These are phyloP conservation scores for Cenchrus fungigraminus DNA, from an alignment of 176 grass and related monocot species.

Conservation along the genomic window DNA sequence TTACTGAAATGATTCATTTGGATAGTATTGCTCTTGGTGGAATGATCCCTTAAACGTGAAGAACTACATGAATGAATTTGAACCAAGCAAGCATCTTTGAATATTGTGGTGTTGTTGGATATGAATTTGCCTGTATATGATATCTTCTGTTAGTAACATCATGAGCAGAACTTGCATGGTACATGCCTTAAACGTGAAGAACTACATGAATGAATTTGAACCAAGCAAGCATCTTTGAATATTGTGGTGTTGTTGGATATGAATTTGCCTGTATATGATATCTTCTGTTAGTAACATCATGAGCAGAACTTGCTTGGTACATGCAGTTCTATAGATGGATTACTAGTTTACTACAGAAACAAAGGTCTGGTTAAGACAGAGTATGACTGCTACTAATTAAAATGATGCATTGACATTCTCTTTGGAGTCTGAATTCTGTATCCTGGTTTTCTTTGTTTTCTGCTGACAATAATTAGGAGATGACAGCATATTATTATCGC, in stretches of 20 bases:
- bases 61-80: background rate
- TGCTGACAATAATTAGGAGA: slow-evolving; percentile 11
- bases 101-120: background rate
- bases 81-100: background rate
- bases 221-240: background rate
- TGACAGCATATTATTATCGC: background rate
- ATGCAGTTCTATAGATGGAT: background rate
- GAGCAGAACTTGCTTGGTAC: background rate
- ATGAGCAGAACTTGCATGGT: background rate
- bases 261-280: background rate
- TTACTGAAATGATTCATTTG: background rate
- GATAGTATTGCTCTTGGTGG: background rate
- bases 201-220: background rate
- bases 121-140: background rate
- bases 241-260: background rate
- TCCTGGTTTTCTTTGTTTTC: background rate
- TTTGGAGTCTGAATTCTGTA: background rate
- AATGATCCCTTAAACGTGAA: background rate
- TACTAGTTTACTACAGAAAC: background rate
- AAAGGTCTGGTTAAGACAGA: background rate
- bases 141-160: background rate
- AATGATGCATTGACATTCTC: background rate
- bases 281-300: background rate
- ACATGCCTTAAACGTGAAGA: background rate
- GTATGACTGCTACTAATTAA: background rate